Conservation (phyloP, 1,139 yeast genomes). For the Hansenula lynferdii region DNA sequence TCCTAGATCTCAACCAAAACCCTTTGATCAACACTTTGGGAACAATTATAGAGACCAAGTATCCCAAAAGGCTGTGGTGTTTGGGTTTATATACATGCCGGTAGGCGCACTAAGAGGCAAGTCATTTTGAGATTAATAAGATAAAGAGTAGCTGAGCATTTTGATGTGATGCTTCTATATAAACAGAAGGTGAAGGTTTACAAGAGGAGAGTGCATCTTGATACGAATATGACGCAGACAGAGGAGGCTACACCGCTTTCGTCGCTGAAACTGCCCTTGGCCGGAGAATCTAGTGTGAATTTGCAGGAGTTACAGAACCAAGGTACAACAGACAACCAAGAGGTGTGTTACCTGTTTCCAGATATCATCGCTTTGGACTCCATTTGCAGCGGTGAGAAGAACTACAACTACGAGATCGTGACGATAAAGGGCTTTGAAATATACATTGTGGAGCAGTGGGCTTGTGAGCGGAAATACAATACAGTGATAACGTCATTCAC, state of each 20-base stretch:
- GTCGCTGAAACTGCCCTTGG: not conserved
- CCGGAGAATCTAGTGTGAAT: not conserved
- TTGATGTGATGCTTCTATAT: no score
- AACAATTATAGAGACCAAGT: not conserved
- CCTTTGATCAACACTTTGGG: no score
- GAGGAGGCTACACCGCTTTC: not conserved
- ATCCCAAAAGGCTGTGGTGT: not conserved
- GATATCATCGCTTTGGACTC: constrained; percentile 50
- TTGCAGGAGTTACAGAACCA: constrained; percentile 1
- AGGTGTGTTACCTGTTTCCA: constrained; percentile 32
- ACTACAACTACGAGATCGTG: constrained; percentile 32
- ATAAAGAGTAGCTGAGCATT: no score
- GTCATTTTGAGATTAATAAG: no score
- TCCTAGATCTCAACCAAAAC: no score
- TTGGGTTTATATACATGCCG: no score
- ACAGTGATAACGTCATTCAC: constrained; percentile 77
- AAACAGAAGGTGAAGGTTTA: no score
- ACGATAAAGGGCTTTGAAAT: constrained; percentile 71
- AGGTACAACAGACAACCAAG: constrained; percentile 2
- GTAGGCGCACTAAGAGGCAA: no score
- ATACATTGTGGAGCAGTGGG: constrained; percentile 94
- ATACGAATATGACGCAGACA: not conserved
- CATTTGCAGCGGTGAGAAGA: constrained; percentile 19
- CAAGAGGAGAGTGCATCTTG: no score
- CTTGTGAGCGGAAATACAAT: constrained; percentile 61